Base-by-base conservation (phyloP, 306 rosid species). In the Cicer pinnatifidum region DNA sequence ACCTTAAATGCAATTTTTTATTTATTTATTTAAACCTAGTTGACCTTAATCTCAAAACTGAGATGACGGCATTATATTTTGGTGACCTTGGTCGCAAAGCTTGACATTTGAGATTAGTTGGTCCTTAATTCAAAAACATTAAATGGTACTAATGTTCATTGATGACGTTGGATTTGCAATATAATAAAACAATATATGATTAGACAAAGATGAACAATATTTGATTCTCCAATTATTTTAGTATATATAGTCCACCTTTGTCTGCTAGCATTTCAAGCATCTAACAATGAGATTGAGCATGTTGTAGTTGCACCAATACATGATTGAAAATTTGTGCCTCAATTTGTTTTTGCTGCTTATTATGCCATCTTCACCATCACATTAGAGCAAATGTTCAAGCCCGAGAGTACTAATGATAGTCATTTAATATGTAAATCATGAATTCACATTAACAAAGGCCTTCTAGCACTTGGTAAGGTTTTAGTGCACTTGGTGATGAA, bases 401-500 rank as follows among this genome's bases (percentile, higher is more conserved):
- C 78, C 75, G 86, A 77, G 75, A 71, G 53, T 78, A 77, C 92
- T 41, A 79, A 85, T 10, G 91, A 87, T 17, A 17, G 19, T 17
- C 19, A 17, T 17, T 17, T 17, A 17, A 17, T 17, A 17, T 17
- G 19, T 17, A 17, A 17, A 17, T 81, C 90, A 95, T 97, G 99
- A 71, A 90, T 95, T 80, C 97, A 95, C 82, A 95, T 95, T 80
- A 95, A 95, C 85, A 95, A 84, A 78, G 99, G 99, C 45, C 99
- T 95, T 72, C 97, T 95, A 68, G 99, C 99, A 54, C 97, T 95
- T 70, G 99, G 99, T 64, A 95, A 95, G 75, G 99, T 95, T 75
- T 95, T 76, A 95, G 99, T 82, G 97, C 99, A 72, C 99, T 92
- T 76, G 99, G 99, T 74, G 99, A 95, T 79, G 99, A 95, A 84